A percentile compares a stretch with the other conserved stretches of the same genome.
Conservation (phyloP, 2,329 filamentous ascomycete species). For the Dactylellina leptospora region DNA sequence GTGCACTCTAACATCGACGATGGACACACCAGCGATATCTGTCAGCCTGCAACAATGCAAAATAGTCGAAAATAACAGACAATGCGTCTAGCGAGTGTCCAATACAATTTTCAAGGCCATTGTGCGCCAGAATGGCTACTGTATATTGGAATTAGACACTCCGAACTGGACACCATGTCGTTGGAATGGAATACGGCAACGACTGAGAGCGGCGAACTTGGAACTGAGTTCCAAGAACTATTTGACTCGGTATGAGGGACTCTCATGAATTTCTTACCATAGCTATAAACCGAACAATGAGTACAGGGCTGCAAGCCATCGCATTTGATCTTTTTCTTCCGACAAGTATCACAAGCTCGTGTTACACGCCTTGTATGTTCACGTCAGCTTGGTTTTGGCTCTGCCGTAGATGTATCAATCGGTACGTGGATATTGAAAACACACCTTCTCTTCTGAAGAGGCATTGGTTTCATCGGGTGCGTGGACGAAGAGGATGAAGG, state of each 20-base stretch:
- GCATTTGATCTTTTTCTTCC: conserved; percentile 87
- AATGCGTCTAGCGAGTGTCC: too few species aligned
- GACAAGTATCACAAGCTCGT: conserved; percentile 81
- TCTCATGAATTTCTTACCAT: conserved; percentile 70
- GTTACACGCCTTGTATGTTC: conserved; percentile 69
- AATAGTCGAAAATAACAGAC: too few species aligned
- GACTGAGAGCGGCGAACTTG: not conserved
- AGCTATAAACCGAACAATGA: conserved; percentile 97
- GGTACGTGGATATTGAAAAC: not conserved
- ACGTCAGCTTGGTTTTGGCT: conserved; percentile 62
- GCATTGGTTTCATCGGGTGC: conserved; percentile 37
- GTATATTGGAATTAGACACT: too few species aligned
- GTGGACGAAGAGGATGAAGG: conserved; percentile 25
- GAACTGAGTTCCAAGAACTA: not conserved
- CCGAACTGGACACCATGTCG: too few species aligned
- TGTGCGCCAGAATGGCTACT: too few species aligned
- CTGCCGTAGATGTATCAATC: conserved; percentile 20
- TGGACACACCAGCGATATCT: too few species aligned
- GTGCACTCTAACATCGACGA: conserved; percentile 93
- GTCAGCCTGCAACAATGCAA: too few species aligned
- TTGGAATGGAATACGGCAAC: too few species aligned
- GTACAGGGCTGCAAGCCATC: conserved; percentile 89
- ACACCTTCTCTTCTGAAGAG: conserved; percentile 46
- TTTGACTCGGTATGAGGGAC: not conserved
- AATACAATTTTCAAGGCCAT: too few species aligned